Conservation (phyloP, 148 eudicot species). For the Rhododendron kiyosumense region DNA sequence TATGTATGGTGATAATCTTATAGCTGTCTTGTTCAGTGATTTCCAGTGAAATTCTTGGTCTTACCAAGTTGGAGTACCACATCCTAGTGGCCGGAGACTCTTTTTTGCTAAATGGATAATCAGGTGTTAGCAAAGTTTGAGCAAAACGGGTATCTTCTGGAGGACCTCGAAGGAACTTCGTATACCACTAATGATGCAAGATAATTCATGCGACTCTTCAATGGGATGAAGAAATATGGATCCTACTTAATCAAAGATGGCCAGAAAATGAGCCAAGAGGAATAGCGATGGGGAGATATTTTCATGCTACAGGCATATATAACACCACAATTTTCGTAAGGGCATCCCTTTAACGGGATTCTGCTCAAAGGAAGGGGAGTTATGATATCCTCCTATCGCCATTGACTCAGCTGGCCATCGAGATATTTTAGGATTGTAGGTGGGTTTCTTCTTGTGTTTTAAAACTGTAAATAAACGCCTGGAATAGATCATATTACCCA, state of each 20-base stretch:
- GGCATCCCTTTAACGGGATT: slow-evolving; percentile 9
- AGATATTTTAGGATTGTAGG: slow-evolving; percentile 18
- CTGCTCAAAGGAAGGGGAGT: slow-evolving; percentile 9
- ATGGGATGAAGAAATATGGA: slow-evolving; percentile 15
- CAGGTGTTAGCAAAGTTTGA: slow-evolving; percentile 16
- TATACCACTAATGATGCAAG: slow-evolving; percentile 17
- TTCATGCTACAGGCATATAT: slow-evolving; percentile 1
- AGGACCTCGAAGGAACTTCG: slow-evolving; percentile 11
- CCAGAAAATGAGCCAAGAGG: slow-evolving; percentile 14
- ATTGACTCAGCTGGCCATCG: slow-evolving; percentile 16
- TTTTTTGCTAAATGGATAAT: slow-evolving; percentile 14
- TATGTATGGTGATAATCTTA: neutral
- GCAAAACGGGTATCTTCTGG: slow-evolving; percentile 9
- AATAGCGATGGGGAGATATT: neutral
- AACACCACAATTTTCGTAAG: slow-evolving; percentile 18
- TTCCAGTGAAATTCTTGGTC: slow-evolving; percentile 30
- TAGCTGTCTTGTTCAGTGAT: neutral
- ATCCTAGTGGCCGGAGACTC: slow-evolving; percentile 23
- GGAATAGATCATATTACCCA: slow-evolving; percentile 8
- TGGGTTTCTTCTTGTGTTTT: slow-evolving; percentile 13
- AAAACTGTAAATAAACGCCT: slow-evolving; percentile 29
- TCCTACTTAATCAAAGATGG: slow-evolving; percentile 25
- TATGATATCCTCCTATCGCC: slow-evolving; percentile 12
- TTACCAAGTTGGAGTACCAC: slow-evolving; percentile 21
- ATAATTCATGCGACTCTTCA: slow-evolving; percentile 17